These are phyloP conservation scores for Fusarium staphyleae DNA, from an alignment of 2,329 filamentous ascomycete species.

Conservation along the genomic window DNA sequence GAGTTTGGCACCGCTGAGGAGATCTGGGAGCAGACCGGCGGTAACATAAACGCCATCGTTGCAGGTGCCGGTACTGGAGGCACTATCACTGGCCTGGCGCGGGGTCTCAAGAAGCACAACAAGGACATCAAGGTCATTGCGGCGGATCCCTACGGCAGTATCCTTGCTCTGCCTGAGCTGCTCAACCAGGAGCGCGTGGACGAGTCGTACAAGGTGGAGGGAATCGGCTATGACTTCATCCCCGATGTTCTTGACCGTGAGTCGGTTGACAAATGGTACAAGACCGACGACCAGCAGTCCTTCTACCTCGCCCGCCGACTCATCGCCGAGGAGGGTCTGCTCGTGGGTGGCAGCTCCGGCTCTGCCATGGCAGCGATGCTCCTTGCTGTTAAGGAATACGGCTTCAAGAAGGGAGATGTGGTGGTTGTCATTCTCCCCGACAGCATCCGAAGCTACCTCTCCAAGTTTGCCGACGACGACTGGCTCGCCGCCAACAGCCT, in stretches of 20 bases:
- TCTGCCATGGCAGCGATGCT: conserved; percentile 87
- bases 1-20: conserved; percentile 95
- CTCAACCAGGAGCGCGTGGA: conserved; percentile 84
- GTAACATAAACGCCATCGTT: conserved; percentile 81
- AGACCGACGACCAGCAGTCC: conserved; percentile 91
- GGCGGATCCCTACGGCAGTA: conserved; percentile 90
- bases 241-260: conserved; percentile 88
- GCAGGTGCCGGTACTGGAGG: conserved; percentile 95
- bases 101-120: conserved; percentile 88
- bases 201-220: conserved; percentile 94
- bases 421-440: conserved; percentile 93
- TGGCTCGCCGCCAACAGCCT: conserved; percentile 98
- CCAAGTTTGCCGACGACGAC: conserved; percentile 98
- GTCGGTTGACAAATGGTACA: conserved; percentile 93
- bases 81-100: conserved; percentile 89
- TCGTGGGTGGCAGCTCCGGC: conserved; percentile 92
- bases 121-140: conserved; percentile 85
- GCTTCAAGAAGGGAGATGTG: conserved; percentile 82
- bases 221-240: conserved; percentile 98
- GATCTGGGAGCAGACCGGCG: conserved; percentile 90
- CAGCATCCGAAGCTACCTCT: conserved; percentile 95
- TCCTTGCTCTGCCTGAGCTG: conserved; percentile 80
- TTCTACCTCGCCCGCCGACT: conserved; percentile 89
- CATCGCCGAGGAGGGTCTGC: conserved; percentile 91
- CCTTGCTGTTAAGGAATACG: conserved; percentile 76